Evolutionary conservation across 768 basidiomycete genomes (phyloP).

Genomic region (Candolleomyces efflorescens): DNA sequence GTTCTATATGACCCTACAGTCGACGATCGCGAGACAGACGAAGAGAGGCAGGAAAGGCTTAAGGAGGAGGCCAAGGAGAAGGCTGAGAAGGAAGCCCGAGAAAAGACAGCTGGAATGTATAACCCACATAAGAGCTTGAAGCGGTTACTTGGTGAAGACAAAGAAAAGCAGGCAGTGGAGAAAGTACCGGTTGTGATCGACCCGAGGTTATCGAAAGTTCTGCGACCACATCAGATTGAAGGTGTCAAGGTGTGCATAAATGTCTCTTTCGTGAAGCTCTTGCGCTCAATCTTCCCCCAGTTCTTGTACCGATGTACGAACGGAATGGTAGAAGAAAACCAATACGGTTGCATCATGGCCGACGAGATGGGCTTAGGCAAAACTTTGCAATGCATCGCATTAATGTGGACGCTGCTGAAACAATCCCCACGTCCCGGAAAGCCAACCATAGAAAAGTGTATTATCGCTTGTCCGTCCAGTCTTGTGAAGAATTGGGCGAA

Average conservation of each 20-base stretch:
- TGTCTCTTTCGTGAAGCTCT: slow-evolving; percentile 1
- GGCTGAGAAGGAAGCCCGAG: slow-evolving; percentile 58
- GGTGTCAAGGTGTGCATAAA: slow-evolving; percentile 77
- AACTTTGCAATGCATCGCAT: slow-evolving; percentile 93
- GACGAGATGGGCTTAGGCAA: slow-evolving; percentile 99
- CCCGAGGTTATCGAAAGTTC: slow-evolving; percentile 77
- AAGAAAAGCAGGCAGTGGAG: slow-evolving; percentile 55
- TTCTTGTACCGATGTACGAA: slow-evolving; percentile 95
- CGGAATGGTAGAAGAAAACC: slow-evolving; percentile 87
- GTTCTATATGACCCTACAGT: slow-evolving; percentile 96
- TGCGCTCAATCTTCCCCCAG: slow-evolving; percentile 35
- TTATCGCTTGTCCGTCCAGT: slow-evolving; percentile 96
- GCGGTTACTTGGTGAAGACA: slow-evolving; percentile 67
- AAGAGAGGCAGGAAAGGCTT: slow-evolving; percentile 70
- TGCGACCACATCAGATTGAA: slow-evolving; percentile 97
- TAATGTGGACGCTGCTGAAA: slow-evolving; percentile 93
- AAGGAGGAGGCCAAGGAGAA: slow-evolving; percentile 68
- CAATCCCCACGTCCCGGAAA: slow-evolving; percentile 90
- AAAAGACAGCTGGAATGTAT: slow-evolving; percentile 69
- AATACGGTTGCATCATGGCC: slow-evolving; percentile 97
- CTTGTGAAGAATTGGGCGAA: slow-evolving; percentile 99
- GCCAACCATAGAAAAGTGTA: slow-evolving; percentile 91
- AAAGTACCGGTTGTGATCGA: slow-evolving; percentile 99
- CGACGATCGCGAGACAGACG: slow-evolving; percentile 87
- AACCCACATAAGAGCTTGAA: slow-evolving; percentile 93